Percentiles rank a stretch among this genome's conserved stretches.
phyloP scores from a whole-genome alignment of 805 yeast genomes.

The Cyberlindnera mrakii region DNA sequence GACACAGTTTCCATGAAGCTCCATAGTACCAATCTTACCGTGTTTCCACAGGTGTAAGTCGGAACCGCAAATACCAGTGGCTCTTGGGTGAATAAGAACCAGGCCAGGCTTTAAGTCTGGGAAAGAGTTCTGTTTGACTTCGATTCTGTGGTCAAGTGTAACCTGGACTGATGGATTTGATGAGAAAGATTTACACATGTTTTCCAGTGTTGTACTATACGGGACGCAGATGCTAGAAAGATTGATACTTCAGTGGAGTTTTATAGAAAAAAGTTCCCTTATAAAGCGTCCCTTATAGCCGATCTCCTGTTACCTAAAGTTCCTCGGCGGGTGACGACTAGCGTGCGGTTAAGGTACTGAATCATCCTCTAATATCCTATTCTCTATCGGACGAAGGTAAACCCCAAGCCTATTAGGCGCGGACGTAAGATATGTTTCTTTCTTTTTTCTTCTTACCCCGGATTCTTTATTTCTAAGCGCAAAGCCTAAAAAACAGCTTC shows the following conservation, averaged over 20 bases:
- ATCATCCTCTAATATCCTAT: too few relatives aligned
- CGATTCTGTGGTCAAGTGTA: constrained; percentile 17
- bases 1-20: constrained; percentile 29
- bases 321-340: not conserved
- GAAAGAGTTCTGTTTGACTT: constrained; percentile 10
- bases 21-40: constrained; percentile 53
- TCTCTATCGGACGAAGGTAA: too few relatives aligned
- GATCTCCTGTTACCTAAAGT: not conserved
- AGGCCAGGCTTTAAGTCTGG: constrained; percentile 13
- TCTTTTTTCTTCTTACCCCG: not conserved
- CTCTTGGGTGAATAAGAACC: constrained; percentile 27
- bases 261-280: not conserved
- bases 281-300: not conserved
- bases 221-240: not conserved
- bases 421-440: too few relatives aligned
- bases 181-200: constrained; percentile 1
- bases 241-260: not conserved
- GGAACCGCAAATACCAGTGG: constrained; percentile 72
- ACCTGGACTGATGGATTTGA: constrained; percentile 19
- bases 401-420: too few relatives aligned
- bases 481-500: not conserved
- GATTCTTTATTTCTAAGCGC: not conserved
- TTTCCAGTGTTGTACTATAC: not conserved
- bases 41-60: constrained; percentile 66
- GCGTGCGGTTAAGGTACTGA: too few relatives aligned